phyloP scores from a whole-genome alignment of 306 rosid genomes.

The Cucumis hystrix region DNA sequence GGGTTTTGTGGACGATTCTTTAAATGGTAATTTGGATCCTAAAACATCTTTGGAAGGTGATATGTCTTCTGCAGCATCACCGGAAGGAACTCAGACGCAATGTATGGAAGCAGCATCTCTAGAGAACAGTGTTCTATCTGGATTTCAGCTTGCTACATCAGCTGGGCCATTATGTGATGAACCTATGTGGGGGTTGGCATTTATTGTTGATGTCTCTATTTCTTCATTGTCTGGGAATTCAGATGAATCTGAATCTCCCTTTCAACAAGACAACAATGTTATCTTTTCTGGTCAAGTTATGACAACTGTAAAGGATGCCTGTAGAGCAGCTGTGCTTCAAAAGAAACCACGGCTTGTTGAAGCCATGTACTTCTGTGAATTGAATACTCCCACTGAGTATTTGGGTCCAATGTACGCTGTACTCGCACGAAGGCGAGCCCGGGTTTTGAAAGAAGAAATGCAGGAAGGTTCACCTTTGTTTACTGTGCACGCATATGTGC shows the following conservation, averaged over 20 bases:
- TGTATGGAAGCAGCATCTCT: constrained; percentile 52
- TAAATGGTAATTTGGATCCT: constrained; percentile 8
- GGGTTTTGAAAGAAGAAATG: constrained; percentile 77
- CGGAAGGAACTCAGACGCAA: constrained; percentile 22
- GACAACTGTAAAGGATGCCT: constrained; percentile 75
- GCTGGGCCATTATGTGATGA: constrained; percentile 96
- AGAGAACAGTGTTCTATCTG: constrained; percentile 59
- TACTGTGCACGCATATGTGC: constrained; percentile 81
- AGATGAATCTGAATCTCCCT: constrained; percentile 38
- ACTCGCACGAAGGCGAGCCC: constrained; percentile 71
- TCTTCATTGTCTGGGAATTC: constrained; percentile 27
- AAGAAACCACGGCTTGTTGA: constrained; percentile 77
- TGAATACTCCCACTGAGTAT: constrained; percentile 61
- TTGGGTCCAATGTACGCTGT: constrained; percentile 86
- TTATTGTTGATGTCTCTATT: constrained; percentile 61
- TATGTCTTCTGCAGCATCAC: constrained; percentile 20
- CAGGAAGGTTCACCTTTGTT: constrained; percentile 94
- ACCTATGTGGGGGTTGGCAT: constrained; percentile 87
- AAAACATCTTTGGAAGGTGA: not conserved
- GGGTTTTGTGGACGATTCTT: constrained; percentile 38
- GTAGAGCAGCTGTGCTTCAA: constrained; percentile 72
- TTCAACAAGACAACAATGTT: constrained; percentile 56
- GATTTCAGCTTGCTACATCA: constrained; percentile 73
- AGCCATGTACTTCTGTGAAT: constrained; percentile 88
- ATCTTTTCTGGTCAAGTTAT: constrained; percentile 72